Evolutionary conservation across 768 basidiomycete genomes (phyloP), one percentile per base, ranked within the genome.

Genomic region (Lentinus brumalis): DNA sequence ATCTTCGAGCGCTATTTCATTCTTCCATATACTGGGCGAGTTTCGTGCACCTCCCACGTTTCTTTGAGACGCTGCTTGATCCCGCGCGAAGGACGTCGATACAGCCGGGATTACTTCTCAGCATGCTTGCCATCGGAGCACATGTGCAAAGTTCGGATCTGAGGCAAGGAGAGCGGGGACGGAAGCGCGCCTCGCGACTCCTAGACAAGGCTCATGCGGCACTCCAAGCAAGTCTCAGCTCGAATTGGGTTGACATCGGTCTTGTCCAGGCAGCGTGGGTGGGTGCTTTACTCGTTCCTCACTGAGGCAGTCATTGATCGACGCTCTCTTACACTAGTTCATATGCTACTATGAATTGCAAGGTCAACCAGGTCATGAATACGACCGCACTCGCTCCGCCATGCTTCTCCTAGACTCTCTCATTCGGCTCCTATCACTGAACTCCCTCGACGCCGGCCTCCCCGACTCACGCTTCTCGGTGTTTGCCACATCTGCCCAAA

Each of bases 341-440:
- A 71, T 92, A 30, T 81, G 88, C 5, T 73, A 89, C 61, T 92
- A 90, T 62, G 88, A 91, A 69, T 73, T 89, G 59, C 88, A 84
- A 60, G 80, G 85, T 0, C 88, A 91, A 70, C 89, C 88, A 4
- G 63, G 75, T 40, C 83, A 88, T 69, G 80, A 82, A 0, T 71
- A 73, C 2, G 73, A 78, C 47, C 82, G 89, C 35, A 77, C 80
- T 45, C 74, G 76, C 12, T 87, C 87, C 16, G 74, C 86, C 5
- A 70, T 91, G 72, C 54, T 81, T 47, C 78, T 84, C 68, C 79
- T 92, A n/a, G 91, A 91, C 68, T 82, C 81, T 1, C 81, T 91
- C 51, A 85, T 92, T 52, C 86, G 83, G 15, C 31, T 59, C 4
- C 77, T 90, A 8, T 79, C 81, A 3, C 73, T 62, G 11, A 85